Conservation (phyloP, 139 green algal species). For the Dunaliella sp. region DNA sequence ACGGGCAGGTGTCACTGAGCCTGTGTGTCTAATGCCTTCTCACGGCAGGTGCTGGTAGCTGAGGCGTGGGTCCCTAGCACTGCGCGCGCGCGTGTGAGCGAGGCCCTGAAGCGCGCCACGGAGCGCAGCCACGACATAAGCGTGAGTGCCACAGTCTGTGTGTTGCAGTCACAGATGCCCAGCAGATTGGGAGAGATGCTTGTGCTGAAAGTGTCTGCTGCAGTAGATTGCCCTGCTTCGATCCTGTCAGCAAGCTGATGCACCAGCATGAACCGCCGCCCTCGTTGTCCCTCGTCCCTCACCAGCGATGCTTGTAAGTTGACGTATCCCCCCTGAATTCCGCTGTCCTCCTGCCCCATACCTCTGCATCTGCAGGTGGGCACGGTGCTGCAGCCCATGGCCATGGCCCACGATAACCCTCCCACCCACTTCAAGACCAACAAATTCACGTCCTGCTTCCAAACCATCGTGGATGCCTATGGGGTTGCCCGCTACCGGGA, state of each 20-base stretch:
- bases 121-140: conserved; percentile 40
- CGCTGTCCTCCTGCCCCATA: too few species aligned
- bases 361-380: conserved; percentile 47
- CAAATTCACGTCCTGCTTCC: conserved; percentile 89
- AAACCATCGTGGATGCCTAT: conserved; percentile 93
- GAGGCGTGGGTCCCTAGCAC: conserved; percentile 89
- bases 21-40: too few species aligned
- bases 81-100: conserved; percentile 54
- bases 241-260: too few species aligned
- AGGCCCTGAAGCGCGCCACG: conserved; percentile 64
- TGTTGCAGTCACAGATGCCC: not conserved
- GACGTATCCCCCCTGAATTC: too few species aligned
- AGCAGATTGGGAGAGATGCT: too few species aligned
- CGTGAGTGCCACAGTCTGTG: conserved; percentile 22
- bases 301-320: too few species aligned
- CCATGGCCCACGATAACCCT: conserved; percentile 74
- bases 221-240: too few species aligned
- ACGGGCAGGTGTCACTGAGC: too few species aligned
- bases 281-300: too few species aligned
- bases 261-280: too few species aligned
- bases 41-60: conserved; percentile 82
- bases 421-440: conserved; percentile 93
- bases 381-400: conserved; percentile 89
- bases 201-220: too few species aligned
- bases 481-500: conserved; percentile 93